Conservation (phyloP, 108 stramenopile genomes). For the Cylindrotheca fusiformis region DNA sequence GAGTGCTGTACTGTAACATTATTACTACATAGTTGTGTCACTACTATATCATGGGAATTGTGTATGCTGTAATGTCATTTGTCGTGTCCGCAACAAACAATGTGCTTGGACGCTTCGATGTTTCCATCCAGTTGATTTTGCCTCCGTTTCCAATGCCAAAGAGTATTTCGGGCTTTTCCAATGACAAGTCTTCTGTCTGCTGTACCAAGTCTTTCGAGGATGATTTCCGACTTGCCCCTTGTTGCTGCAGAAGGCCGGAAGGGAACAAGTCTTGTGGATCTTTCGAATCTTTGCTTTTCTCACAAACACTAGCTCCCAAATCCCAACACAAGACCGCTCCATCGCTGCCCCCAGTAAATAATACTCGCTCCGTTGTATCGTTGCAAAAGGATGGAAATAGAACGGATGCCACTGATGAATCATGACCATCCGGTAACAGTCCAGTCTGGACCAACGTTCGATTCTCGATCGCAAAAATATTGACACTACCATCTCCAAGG, state of each 20-base stretch:
- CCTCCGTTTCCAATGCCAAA: conserved; percentile 47
- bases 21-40: conserved; percentile 1
- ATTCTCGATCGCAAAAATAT: conserved; percentile 47
- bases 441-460: conserved; percentile 40
- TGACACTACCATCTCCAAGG: conserved; percentile 64
- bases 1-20: conserved; percentile 41
- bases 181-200: conserved; percentile 4
- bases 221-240: background rate
- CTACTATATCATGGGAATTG: conserved; percentile 33
- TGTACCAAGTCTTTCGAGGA: conserved; percentile 8
- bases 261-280: conserved; percentile 30
- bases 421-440: conserved; percentile 48
- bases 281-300: conserved; percentile 18
- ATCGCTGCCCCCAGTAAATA: conserved; percentile 69
- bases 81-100: conserved; percentile 81
- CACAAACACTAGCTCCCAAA: conserved; percentile 40
- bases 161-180: conserved; percentile 20
- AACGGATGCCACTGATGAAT: conserved; percentile 63
- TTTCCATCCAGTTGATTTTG: conserved; percentile 65
- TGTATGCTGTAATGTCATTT: conserved; percentile 64
- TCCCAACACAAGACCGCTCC: conserved; percentile 73
- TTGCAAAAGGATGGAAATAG: conserved; percentile 55
- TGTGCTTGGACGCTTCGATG: conserved; percentile 25
- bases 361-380: conserved; percentile 48
- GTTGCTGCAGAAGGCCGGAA: background rate